Evolutionary conservation across 352 stramenopile species (phyloP).

Genomic region (Pythium sukuiense): DNA sequence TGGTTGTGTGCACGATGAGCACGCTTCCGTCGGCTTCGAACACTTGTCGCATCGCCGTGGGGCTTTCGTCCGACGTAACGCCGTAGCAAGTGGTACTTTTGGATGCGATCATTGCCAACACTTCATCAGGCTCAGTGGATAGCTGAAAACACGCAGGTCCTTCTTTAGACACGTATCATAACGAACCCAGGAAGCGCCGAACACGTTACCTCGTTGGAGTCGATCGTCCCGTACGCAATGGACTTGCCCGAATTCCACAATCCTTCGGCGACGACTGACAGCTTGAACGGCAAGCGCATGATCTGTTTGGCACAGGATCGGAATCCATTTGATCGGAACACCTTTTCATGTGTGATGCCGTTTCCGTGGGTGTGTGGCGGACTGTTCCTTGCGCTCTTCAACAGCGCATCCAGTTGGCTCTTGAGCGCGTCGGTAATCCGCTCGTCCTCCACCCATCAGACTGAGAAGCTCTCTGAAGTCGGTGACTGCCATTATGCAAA

Average conservation of each 20-base stretch:
- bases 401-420: background rate
- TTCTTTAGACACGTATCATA: too few species aligned
- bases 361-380: background rate
- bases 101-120: background rate
- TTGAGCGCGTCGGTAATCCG: background rate
- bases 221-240: background rate
- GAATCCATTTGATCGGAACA: background rate
- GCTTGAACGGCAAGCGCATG: background rate
- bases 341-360: too few species aligned
- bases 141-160: background rate
- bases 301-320: background rate
- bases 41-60: background rate
- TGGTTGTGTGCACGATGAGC: background rate
- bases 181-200: too few species aligned
- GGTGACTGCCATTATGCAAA: background rate
- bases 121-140: background rate
- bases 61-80: background rate
- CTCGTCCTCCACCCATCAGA: background rate
- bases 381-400: background rate
- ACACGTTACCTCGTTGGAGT: background rate
- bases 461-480: background rate
- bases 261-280: background rate
- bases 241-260: background rate
- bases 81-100: background rate
- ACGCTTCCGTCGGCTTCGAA: slow-evolving; percentile 5